These are phyloP conservation scores for Flaveria floridana DNA, from an alignment of 140 eudicot species.

Conservation along the genomic window DNA sequence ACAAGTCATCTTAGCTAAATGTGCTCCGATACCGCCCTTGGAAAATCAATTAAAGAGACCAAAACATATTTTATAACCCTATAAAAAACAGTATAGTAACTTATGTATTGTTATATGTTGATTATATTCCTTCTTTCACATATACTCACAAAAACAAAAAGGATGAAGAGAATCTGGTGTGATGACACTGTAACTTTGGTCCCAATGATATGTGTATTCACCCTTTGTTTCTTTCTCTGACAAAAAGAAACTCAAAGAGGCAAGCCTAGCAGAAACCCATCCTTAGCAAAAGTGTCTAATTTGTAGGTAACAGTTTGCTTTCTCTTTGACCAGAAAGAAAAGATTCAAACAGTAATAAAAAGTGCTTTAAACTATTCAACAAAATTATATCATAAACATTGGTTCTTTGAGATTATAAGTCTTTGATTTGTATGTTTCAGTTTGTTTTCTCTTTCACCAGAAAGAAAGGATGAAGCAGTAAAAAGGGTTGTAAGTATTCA, in stretches of 20 bases:
- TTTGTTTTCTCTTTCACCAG: conserved; percentile 31
- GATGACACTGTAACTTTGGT: conserved; percentile 38
- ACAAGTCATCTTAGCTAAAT: background rate
- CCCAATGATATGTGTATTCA: conserved; percentile 38
- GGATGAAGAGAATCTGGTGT: conserved; percentile 36
- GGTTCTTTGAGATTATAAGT: background rate
- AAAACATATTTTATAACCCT: conserved; percentile 19
- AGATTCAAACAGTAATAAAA: conserved; percentile 27
- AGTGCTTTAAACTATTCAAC: background rate
- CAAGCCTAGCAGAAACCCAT: conserved; percentile 33
- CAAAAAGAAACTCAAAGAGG: conserved; percentile 40
- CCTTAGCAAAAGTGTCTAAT: conserved; percentile 35
- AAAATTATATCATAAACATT: background rate
- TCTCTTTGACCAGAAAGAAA: conserved; percentile 36
- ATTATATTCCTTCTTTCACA: conserved; percentile 31
- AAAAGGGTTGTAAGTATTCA: conserved; percentile 18
- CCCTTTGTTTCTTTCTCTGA: conserved; percentile 44
- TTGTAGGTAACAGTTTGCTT: conserved; percentile 33
- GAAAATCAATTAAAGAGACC: background rate
- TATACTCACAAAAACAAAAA: conserved; percentile 38
- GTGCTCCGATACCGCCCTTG: background rate
- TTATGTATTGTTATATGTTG: background rate
- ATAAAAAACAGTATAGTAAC: background rate
- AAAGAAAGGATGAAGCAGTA: conserved; percentile 36
- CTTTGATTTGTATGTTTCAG: conserved; percentile 23